Evolutionary conservation across 345 rosid genomes (phyloP), one percentile per base, ranked within the genome.

Genomic region (Barbarea vulgaris): DNA sequence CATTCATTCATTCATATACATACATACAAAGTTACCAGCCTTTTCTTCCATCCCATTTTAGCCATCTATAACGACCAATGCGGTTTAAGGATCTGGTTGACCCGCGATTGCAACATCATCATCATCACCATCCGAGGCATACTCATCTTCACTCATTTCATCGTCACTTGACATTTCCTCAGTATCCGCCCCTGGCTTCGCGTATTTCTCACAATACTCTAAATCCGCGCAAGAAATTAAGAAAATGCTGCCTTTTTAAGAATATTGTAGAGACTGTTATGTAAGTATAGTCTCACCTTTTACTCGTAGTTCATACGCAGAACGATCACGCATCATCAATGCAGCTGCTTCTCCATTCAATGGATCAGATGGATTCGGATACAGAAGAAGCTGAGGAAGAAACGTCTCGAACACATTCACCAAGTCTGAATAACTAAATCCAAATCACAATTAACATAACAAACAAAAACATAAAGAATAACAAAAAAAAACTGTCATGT

Each of bases 281-380:
- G 21, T 44, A n/a, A 44, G 17, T 41, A 44, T 10, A 36, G 8
- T 42, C 42, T 47, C 82, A 89, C 99, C 98, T 93, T 86, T 95
- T 60, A 93, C 97, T 78, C 85, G 84, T 52, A 76, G 88, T 13
- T 95, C 98, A 82, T 89, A 95, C 41, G 85, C 72, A 62, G 84
- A 56, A 37, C 87, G 90, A 80, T 95, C 98, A 67, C 91, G 98
- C 93, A 90, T 89, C 97, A 90, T 84, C 24, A 95, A 68, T 1
- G 98, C 94, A 84, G 98, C 96, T 72, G 99, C 97, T 76, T 95
- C 99, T 37, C 96, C 98, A 67, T 95, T 95, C 82, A 95, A 86
- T 9, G 99, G 99, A 79, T 93, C 96, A 0, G 97, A 88, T 24
- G 99, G 93, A 64, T 95, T 95, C 37, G 99, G 98, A 79, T 95